Conservation (phyloP, 257 asterid genomes). For the Scutellaria baicalensis region DNA sequence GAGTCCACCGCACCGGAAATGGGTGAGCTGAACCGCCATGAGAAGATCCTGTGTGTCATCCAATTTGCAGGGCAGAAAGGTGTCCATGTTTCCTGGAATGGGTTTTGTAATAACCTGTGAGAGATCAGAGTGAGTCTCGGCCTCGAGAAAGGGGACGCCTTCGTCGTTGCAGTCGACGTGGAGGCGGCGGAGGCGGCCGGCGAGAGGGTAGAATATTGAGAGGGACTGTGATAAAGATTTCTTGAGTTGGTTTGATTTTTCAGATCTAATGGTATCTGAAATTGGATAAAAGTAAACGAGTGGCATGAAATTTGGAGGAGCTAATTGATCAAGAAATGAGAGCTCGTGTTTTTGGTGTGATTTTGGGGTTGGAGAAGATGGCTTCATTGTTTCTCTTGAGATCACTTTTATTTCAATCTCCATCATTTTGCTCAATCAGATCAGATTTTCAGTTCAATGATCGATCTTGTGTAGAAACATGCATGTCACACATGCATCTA, state of each 20-base stretch:
- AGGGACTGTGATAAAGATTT: constrained; percentile 33
- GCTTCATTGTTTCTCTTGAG: constrained; percentile 32
- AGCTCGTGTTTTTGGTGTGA: constrained; percentile 8
- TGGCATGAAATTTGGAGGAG: constrained; percentile 39
- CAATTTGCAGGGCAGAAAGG: constrained; percentile 28
- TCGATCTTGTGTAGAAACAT: too few species aligned
- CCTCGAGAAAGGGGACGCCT: constrained; percentile 35
- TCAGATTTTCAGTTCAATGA: too few species aligned
- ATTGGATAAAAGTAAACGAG: constrained; percentile 29
- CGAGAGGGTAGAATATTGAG: constrained; percentile 40
- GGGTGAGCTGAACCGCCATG: constrained; percentile 27
- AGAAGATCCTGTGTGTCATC: constrained; percentile 12
- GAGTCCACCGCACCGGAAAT: constrained; percentile 35
- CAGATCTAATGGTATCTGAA: constrained; percentile 2
- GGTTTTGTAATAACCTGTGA: constrained; percentile 15
- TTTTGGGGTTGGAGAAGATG: constrained; percentile 25
- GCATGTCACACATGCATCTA: too few species aligned
- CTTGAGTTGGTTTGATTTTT: constrained; percentile 23
- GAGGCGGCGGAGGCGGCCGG: constrained; percentile 31
- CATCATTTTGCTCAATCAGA: neutral
- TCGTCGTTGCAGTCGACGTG: constrained; percentile 36
- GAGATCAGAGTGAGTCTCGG: constrained; percentile 25
- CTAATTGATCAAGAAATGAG: constrained; percentile 47
- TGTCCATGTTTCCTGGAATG: constrained; percentile 19
- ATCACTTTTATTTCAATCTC: constrained; percentile 25